Evolutionary conservation across 78 protist genomes (phyloP).

Genomic region (Speleostelium caveatum): DNA sequence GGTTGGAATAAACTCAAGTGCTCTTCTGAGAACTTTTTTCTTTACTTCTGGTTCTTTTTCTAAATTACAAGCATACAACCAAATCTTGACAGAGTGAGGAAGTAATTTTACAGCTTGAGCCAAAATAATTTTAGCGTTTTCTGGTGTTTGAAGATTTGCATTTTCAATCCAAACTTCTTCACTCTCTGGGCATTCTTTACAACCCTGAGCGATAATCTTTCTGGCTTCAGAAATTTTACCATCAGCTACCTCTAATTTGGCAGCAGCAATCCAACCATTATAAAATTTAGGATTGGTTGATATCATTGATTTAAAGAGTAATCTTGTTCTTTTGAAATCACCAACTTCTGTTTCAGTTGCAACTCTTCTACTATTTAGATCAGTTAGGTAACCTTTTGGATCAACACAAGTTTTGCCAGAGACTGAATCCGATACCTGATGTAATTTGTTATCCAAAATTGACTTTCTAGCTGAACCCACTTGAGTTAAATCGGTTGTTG

Average conservation of each 20-base stretch:
- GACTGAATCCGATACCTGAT: conserved; percentile 87
- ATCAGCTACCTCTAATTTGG: conserved; percentile 93
- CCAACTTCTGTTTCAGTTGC: conserved; percentile 75
- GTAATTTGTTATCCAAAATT: conserved; percentile 82
- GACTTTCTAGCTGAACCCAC: conserved; percentile 89
- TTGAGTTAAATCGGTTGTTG: conserved; percentile 86
- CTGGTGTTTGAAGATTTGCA: conserved; percentile 86
- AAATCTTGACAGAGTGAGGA: conserved; percentile 93
- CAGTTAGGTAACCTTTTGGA: conserved; percentile 95
- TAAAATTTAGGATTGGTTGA: conserved; percentile 82
- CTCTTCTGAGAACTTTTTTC: conserved; percentile 89
- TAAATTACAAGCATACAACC: conserved; percentile 94
- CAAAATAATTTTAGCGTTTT: conserved; percentile 86
- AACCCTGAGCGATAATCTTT: conserved; percentile 86
- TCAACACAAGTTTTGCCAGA: conserved; percentile 96
- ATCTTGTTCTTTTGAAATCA: conserved; percentile 93
- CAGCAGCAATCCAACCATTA: conserved; percentile 96
- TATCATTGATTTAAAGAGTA: conserved; percentile 82
- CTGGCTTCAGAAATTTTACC: conserved; percentile 92
- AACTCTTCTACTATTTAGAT: conserved; percentile 70
- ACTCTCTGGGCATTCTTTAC: conserved; percentile 84
- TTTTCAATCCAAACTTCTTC: conserved; percentile 98
- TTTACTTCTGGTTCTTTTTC: conserved; percentile 86
- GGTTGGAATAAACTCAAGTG: conserved; percentile 90
- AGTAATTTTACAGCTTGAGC: conserved; percentile 92